Conservation (phyloP, 179 eudicot genomes). For the Heliamphora pulchella region DNA sequence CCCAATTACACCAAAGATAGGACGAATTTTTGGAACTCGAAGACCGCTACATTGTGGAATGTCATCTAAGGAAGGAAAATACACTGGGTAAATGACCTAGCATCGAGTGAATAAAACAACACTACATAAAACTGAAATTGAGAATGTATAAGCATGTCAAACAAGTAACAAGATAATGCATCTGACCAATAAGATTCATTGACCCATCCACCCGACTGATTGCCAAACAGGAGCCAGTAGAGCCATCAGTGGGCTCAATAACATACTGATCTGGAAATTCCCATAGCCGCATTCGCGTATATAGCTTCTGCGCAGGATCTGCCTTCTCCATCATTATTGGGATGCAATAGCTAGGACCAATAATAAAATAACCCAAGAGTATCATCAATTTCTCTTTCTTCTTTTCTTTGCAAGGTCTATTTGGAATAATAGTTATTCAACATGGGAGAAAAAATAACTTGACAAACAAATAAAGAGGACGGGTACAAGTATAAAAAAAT, state of each 20-base stretch:
- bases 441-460: neutral
- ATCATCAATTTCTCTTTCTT: neutral
- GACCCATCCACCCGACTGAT: constrained; percentile 83
- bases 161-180: constrained; percentile 1
- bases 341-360: constrained; percentile 15
- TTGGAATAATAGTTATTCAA: neutral
- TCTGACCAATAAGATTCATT: constrained; percentile 60
- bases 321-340: constrained; percentile 50
- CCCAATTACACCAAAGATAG: constrained; percentile 83
- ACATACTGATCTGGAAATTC: constrained; percentile 82
- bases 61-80: constrained; percentile 45
- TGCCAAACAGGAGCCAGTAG: constrained; percentile 49
- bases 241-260: constrained; percentile 81
- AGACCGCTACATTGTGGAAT: constrained; percentile 55
- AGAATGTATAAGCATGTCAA: neutral
- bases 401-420: neutral
- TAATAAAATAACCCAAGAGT: neutral
- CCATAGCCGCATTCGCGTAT: constrained; percentile 78
- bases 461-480: neutral
- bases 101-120: neutral
- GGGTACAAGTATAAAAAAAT: neutral
- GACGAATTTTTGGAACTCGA: constrained; percentile 63
- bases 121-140: neutral
- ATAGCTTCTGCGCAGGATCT: constrained; percentile 52
- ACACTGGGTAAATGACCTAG: neutral